phyloP scores from a whole-genome alignment of 768 basidiomycete genomes.

The Exsudoporus frostii region DNA sequence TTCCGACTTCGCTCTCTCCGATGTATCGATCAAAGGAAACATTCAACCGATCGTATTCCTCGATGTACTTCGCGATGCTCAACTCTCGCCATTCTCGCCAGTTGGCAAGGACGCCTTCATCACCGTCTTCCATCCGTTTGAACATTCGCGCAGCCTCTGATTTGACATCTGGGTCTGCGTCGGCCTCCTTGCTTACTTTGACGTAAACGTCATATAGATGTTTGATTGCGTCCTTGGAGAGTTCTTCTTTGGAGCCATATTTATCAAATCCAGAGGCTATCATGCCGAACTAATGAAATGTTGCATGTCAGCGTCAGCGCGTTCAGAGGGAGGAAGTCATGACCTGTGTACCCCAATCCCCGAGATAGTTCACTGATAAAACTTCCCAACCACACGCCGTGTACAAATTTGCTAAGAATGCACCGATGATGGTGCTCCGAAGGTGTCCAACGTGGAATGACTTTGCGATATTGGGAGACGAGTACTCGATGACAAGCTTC shows the following conservation, averaged over 20 bases:
- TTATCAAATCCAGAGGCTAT: conserved; percentile 90
- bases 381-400: conserved; percentile 92
- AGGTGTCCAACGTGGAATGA: conserved; percentile 97
- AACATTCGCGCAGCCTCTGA: conserved; percentile 81
- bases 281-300: conserved; percentile 62
- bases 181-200: conserved; percentile 85
- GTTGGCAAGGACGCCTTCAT: conserved; percentile 75
- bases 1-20: conserved; percentile 81
- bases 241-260: conserved; percentile 81
- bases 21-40: conserved; percentile 90
- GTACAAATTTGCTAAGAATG: conserved; percentile 88
- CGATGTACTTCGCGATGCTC: conserved; percentile 84
- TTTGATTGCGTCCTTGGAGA: conserved; percentile 87
- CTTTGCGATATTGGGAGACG: conserved; percentile 96
- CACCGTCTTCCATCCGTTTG: conserved; percentile 93
- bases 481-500: conserved; percentile 86
- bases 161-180: conserved; percentile 67
- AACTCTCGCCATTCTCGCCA: conserved; percentile 94
- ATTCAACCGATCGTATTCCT: conserved; percentile 87
- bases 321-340: not conserved
- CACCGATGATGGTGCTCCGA: conserved; percentile 98
- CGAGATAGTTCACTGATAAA: conserved; percentile 88
- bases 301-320: not conserved
- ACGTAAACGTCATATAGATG: conserved; percentile 95
- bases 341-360: conserved; percentile 98